Conservation (phyloP, 306 rosid genomes). For the Cicer bijugum region DNA sequence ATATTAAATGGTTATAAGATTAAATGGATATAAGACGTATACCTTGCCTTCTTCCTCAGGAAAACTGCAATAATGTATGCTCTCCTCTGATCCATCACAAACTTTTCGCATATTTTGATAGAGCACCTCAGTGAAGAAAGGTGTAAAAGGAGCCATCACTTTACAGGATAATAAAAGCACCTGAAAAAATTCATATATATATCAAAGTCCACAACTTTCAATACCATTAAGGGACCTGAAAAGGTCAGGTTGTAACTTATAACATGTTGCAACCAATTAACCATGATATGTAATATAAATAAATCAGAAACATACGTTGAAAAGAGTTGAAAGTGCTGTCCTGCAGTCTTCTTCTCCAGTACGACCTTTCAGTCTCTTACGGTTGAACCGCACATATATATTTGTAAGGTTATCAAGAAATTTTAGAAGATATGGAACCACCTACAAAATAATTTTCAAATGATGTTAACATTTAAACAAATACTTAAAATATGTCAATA, state of each 20-base stretch:
- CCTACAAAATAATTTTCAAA: slow-evolving; percentile 54
- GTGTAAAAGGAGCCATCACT: slow-evolving; percentile 98
- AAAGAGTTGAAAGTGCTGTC: slow-evolving; percentile 90
- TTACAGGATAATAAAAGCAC: slow-evolving; percentile 90
- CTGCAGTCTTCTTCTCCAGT: slow-evolving; percentile 94
- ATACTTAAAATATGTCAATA: slow-evolving; percentile 19
- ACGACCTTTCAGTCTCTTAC: slow-evolving; percentile 98
- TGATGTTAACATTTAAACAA: slow-evolving; percentile 19
- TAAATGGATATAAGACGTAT: slow-evolving; percentile 28
- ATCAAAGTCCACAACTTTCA: slow-evolving; percentile 30
- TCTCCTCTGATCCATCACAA: slow-evolving; percentile 68
- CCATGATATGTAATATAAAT: slow-evolving; percentile 14
- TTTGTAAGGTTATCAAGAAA: slow-evolving; percentile 96
- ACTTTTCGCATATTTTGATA: slow-evolving; percentile 92
- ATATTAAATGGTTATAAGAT: slow-evolving; percentile 13
- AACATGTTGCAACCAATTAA: slow-evolving; percentile 7
- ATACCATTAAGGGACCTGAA: slow-evolving; percentile 20
- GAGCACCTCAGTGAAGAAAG: slow-evolving; percentile 92
- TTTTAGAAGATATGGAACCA: slow-evolving; percentile 93
- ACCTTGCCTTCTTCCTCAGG: slow-evolving; percentile 89
- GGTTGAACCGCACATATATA: slow-evolving; percentile 92
- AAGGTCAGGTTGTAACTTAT: slow-evolving; percentile 7
- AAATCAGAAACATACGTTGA: slow-evolving; percentile 61
- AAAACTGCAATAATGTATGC: slow-evolving; percentile 86
- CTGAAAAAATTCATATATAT: slow-evolving; percentile 51